phyloP scores from a whole-genome alignment of 345 rosid genomes.

The Balakata baccata region DNA sequence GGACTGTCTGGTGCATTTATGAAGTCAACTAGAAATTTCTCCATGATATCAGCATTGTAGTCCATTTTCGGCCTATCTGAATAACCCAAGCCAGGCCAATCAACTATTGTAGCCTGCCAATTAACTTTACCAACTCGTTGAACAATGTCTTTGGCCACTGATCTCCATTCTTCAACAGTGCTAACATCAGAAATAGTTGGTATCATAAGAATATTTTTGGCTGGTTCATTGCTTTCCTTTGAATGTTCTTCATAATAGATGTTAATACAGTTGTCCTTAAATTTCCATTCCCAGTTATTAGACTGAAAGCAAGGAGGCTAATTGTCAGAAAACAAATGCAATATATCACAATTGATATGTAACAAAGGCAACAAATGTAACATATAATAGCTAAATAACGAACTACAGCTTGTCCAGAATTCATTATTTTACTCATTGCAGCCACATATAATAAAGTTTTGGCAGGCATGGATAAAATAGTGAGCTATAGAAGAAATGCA shows the following conservation, averaged over 20 bases:
- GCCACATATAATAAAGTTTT: neutral
- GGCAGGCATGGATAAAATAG: neutral
- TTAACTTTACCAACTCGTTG: slow-evolving; percentile 45
- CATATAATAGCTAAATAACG: neutral
- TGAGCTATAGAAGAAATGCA: neutral
- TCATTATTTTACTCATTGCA: too few relatives aligned
- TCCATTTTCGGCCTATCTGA: slow-evolving; percentile 79
- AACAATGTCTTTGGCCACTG: slow-evolving; percentile 71
- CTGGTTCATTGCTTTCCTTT: slow-evolving; percentile 45
- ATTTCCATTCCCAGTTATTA: slow-evolving; percentile 71
- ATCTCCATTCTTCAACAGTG: slow-evolving; percentile 93
- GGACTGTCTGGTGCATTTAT: slow-evolving; percentile 72
- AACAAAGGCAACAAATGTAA: neutral
- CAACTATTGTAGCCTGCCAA: slow-evolving; percentile 80
- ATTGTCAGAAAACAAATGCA: neutral
- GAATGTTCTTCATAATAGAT: slow-evolving; percentile 75
- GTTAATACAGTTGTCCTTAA: slow-evolving; percentile 50
- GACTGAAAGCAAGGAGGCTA: slow-evolving; percentile 35
- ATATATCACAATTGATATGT: too few relatives aligned
- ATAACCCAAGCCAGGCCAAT: slow-evolving; percentile 96
- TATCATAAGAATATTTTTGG: slow-evolving; percentile 66
- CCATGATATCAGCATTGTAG: slow-evolving; percentile 80
- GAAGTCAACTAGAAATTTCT: slow-evolving; percentile 78
- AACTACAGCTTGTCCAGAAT: too few relatives aligned
- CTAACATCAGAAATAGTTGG: slow-evolving; percentile 97